Evolutionary conservation across 805 yeast species (phyloP).

Genomic region (Metschnikowia baotianmanensis): DNA sequence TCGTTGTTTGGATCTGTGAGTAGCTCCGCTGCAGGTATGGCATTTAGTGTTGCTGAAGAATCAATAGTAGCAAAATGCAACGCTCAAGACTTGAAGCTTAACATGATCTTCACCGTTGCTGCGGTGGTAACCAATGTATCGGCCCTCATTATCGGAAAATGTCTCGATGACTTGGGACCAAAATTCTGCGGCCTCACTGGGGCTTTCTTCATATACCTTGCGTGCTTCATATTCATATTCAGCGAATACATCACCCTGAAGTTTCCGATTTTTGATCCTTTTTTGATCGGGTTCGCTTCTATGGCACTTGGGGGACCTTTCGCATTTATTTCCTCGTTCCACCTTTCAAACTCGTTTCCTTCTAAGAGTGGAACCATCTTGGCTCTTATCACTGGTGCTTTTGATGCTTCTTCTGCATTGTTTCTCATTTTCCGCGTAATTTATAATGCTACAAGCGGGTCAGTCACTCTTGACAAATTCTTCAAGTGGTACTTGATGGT

Average conservation of each 20-base stretch:
- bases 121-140: slow-evolving; percentile 56
- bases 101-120: slow-evolving; percentile 58
- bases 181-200: slow-evolving; percentile 53
- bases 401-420: slow-evolving; percentile 57
- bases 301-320: slow-evolving; percentile 62
- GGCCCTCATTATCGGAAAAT: slow-evolving; percentile 49
- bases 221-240: slow-evolving; percentile 46
- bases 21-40: slow-evolving; percentile 2
- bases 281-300: slow-evolving; percentile 47
- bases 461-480: slow-evolving; percentile 42
- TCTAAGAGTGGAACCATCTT: slow-evolving; percentile 49
- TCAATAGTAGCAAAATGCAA: slow-evolving; percentile 44
- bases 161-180: slow-evolving; percentile 52
- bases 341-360: slow-evolving; percentile 56
- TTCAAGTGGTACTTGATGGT: slow-evolving; percentile 48
- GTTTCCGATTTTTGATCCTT: slow-evolving; percentile 43
- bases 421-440: slow-evolving; percentile 47
- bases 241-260: slow-evolving; percentile 26
- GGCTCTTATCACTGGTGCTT: slow-evolving; percentile 57
- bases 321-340: slow-evolving; percentile 54
- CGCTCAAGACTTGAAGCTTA: slow-evolving; percentile 52
- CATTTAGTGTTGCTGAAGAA: slow-evolving; percentile 14
- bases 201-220: slow-evolving; percentile 44
- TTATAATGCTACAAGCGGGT: slow-evolving; percentile 30
- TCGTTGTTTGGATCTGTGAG: slow-evolving; percentile 10